phyloP scores from a whole-genome alignment of 495 filamentous ascomycete species.

The Opeltia flavorubescens region DNA sequence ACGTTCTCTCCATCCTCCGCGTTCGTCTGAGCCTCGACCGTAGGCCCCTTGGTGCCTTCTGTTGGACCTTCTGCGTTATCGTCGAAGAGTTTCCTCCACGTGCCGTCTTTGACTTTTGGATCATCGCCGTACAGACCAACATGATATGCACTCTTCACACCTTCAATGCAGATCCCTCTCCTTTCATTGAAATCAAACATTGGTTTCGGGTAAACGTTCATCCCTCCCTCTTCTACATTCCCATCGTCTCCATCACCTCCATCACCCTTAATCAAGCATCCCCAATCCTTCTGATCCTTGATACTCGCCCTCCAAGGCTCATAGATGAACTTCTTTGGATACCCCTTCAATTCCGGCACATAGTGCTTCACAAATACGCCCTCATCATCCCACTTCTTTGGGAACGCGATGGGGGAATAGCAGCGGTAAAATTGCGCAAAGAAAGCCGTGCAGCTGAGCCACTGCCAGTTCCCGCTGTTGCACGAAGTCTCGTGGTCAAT shows the following conservation, averaged over 20 bases:
- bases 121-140: conserved; percentile 47
- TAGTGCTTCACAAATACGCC: conserved; percentile 45
- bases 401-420: conserved; percentile 53
- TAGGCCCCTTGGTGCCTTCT: conserved; percentile 23
- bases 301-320: conserved; percentile 58
- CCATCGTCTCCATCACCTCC: conserved; percentile 39
- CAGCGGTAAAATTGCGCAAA: conserved; percentile 49
- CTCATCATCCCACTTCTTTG: conserved; percentile 50
- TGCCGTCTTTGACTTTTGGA: conserved; percentile 41
- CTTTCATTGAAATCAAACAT: conserved; percentile 58
- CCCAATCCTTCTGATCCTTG: conserved; percentile 43
- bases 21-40: conserved; percentile 17
- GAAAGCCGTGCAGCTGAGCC: conserved; percentile 61
- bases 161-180: conserved; percentile 41
- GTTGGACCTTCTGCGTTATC: conserved; percentile 35
- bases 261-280: conserved; percentile 41
- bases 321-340: conserved; percentile 54
- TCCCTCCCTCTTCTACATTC: conserved; percentile 18
- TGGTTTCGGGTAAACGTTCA: conserved; percentile 45
- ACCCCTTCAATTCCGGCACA: conserved; percentile 44
- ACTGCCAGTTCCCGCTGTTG: conserved; percentile 62
- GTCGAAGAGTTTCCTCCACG: conserved; percentile 43
- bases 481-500: conserved; percentile 58
- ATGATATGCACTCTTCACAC: conserved; percentile 51
- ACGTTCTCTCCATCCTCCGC: conserved; percentile 13